A percentile compares a stretch with the other conserved stretches of the same genome.
Conservation (phyloP, 176 grass and related monocot species). For the Ampelocalamus luodianensis region DNA sequence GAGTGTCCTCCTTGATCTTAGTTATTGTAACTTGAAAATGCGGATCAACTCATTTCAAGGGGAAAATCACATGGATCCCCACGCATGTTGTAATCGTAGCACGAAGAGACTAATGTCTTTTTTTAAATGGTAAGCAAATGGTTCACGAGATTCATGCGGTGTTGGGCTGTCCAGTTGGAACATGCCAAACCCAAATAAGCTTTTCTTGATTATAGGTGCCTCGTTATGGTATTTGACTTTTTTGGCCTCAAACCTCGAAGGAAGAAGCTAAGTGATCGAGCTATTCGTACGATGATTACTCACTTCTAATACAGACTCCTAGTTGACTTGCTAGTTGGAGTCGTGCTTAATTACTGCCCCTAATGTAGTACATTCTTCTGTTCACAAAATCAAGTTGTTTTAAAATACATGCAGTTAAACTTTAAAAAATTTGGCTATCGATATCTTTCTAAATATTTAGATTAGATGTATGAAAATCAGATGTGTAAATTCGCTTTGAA, state of each 20-base stretch:
- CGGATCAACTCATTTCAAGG: neutral
- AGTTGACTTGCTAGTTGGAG: neutral
- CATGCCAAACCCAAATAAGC: conserved; percentile 9
- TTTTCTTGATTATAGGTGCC: neutral
- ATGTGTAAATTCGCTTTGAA: no score
- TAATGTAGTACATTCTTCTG: no score
- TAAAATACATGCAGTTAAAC: no score
- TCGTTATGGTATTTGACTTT: conserved; percentile 1
- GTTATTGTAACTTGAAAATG: neutral
- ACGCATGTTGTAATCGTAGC: neutral
- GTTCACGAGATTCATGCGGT: neutral
- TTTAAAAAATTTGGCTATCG: no score
- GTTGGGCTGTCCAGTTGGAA: neutral
- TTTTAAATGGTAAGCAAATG: neutral
- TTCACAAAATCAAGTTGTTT: no score
- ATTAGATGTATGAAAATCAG: no score
- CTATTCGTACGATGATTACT: neutral
- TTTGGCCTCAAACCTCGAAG: neutral
- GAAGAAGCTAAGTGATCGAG: neutral
- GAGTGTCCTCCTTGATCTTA: no score
- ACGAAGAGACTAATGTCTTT: neutral
- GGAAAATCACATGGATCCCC: neutral
- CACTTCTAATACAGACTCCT: neutral
- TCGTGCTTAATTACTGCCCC: neutral
- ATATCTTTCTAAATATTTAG: no score